Evolutionary conservation across 805 yeast species (phyloP).

Genomic region (Starmerella floricola): DNA sequence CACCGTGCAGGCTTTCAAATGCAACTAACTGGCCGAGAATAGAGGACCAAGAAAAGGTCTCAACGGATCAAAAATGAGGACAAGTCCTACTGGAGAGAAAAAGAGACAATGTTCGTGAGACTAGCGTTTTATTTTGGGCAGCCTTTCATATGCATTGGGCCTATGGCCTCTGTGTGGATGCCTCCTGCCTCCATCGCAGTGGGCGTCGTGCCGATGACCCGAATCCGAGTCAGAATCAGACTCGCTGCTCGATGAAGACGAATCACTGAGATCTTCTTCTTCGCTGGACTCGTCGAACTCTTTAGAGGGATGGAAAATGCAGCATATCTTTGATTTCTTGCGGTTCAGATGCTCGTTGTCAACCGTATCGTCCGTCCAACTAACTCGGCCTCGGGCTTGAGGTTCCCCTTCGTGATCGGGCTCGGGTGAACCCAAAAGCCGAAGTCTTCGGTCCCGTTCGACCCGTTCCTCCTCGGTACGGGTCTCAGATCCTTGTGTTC

Average conservation of each 20-base stretch:
- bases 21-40: too few relatives aligned
- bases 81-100: too few relatives aligned
- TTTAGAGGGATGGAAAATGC: constrained; percentile 36
- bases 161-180: constrained; percentile 29
- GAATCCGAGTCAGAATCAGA: constrained; percentile 35
- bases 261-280: constrained; percentile 23
- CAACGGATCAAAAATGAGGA: too few relatives aligned
- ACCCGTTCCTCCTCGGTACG: neutral
- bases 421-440: constrained; percentile 14
- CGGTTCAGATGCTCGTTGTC: constrained; percentile 83
- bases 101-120: too few relatives aligned
- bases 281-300: constrained; percentile 31
- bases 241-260: constrained; percentile 17
- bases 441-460: constrained; percentile 2
- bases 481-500: neutral
- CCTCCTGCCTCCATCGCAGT: too few relatives aligned
- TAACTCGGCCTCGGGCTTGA: constrained; percentile 38
- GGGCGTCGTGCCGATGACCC: too few relatives aligned
- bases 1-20: too few relatives aligned
- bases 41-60: too few relatives aligned
- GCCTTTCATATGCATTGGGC: constrained; percentile 83
- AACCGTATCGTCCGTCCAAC: constrained; percentile 75
- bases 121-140: too few relatives aligned
- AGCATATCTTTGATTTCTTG: constrained; percentile 86
- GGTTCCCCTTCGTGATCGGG: constrained; percentile 12